Evolutionary conservation across 2,329 filamentous ascomycete genomes (phyloP), one percentile per base, ranked within the genome.

Genomic region (Colletotrichum trifolii): DNA sequence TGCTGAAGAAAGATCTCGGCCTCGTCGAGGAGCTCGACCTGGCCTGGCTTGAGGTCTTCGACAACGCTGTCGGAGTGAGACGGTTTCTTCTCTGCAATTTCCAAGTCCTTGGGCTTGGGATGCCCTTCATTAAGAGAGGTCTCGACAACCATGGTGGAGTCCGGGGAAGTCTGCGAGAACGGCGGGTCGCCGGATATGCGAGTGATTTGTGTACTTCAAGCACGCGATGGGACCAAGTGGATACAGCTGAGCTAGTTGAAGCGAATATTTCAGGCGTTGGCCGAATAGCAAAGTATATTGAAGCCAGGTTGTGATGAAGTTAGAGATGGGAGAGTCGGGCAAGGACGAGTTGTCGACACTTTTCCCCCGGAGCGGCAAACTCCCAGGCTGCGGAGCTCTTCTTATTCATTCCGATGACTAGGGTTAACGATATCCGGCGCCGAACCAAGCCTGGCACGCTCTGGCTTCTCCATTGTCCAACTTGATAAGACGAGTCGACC

Each of bases 1-100:
- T 83, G 73, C n/a, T 76, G 77, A 0, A 86, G 76, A 65, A 85
- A 85, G 43, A 81, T 68, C 53, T 81, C 82, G 6, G 79, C 80
- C 61, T 82, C 79, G 65, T 85, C 83, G 13, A 85, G 77, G 15
- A 80, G 75, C 66, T 67, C 45, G 35, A 53, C 42, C 33, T 64
- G 49, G 12, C 45, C 46, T 1, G 49, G n/a, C 17, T 54, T 64
- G 60, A 64, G 50, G 3, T 61, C 57, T 15, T 56, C 52, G 15
- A 13, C 50, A 36, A 36, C 36, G 15, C 57, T 56, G 25, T 11
- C 50, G 33, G 57, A 39, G 17, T n/a, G 17, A 36, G 57, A 61
- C 3, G 57, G 10, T 13, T 42, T 17, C 52, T 61, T 53, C 57
- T 65, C 57, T 52, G 46, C 50, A 56, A 65, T 65, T 61, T 53